Percentiles rank a stretch among this genome's conserved stretches.
Conservation (phyloP, 2,329 filamentous ascomycete genomes). For the Aspergillus neotritici region DNA sequence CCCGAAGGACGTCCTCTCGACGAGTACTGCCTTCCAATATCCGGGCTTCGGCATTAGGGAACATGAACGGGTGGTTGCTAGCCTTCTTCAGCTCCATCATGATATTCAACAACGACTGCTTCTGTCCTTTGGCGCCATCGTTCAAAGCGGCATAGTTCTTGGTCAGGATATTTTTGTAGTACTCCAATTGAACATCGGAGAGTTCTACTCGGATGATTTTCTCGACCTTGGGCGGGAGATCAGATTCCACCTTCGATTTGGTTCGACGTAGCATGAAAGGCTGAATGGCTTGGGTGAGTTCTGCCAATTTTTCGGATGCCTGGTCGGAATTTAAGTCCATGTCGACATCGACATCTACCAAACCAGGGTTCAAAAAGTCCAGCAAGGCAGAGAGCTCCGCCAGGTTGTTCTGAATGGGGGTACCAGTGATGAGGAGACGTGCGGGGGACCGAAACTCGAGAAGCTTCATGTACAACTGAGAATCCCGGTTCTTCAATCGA, state of each 20-base stretch:
- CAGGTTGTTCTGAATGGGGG: constrained; percentile 94
- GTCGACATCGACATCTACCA: constrained; percentile 84
- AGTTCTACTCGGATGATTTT: constrained; percentile 98
- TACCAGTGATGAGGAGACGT: constrained; percentile 90
- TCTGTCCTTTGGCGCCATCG: constrained; percentile 82
- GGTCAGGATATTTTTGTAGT: constrained; percentile 98
- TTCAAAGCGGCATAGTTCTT: constrained; percentile 93
- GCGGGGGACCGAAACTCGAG: constrained; percentile 81
- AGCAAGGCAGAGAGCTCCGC: constrained; percentile 87
- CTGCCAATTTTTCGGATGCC: constrained; percentile 79
- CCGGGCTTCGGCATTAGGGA: constrained; percentile 85
- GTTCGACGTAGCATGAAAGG: constrained; percentile 93
- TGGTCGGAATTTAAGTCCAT: constrained; percentile 76
- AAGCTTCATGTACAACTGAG: constrained; percentile 81
- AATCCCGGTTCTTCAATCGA: constrained; percentile 91
- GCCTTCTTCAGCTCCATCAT: constrained; percentile 99
- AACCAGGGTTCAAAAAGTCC: constrained; percentile 95
- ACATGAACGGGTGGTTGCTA: constrained; percentile 98
- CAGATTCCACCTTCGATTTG: constrained; percentile 95
- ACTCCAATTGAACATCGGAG: constrained; percentile 92
- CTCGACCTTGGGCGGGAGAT: constrained; percentile 92
- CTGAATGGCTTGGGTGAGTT: constrained; percentile 78
- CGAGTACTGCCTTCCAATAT: constrained; percentile 74
- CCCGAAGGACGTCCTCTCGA: constrained; percentile 85
- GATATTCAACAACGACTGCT: constrained; percentile 92